These are phyloP conservation scores for Leucosporidium yakuticum DNA, from an alignment of 768 basidiomycete species.

Conservation along the genomic window DNA sequence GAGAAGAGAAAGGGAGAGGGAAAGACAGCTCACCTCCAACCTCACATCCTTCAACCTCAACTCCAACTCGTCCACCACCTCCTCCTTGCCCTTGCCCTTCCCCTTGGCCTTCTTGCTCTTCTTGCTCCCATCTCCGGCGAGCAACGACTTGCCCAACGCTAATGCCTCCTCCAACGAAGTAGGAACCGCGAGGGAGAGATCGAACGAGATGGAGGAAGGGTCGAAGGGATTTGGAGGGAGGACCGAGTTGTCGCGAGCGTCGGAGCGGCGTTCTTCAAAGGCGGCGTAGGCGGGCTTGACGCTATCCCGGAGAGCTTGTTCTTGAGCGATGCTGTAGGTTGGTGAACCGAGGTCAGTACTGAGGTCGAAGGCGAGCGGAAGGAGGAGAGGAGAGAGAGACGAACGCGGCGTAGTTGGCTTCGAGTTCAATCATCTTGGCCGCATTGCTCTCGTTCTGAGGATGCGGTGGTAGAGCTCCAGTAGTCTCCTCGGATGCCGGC, in stretches of 20 bases:
- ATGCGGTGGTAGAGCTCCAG: slow-evolving; percentile 19
- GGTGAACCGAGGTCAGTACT: neutral
- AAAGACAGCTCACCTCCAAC: neutral
- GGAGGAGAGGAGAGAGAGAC: neutral
- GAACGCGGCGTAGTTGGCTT: slow-evolving; percentile 17
- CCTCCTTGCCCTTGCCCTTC: neutral
- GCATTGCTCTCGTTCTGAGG: slow-evolving; percentile 28
- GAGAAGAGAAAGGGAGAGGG: neutral
- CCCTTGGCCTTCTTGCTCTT: slow-evolving; percentile 5
- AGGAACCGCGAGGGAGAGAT: neutral
- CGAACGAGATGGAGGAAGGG: neutral
- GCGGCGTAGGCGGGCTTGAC: neutral
- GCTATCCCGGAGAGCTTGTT: neutral
- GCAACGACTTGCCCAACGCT: neutral
- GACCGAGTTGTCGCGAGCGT: neutral
- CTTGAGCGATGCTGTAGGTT: neutral
- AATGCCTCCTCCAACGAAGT: neutral
- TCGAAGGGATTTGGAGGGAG: neutral
- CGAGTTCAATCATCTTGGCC: slow-evolving; percentile 15
- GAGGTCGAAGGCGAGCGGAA: neutral
- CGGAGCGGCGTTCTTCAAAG: neutral
- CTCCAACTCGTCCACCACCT: neutral
- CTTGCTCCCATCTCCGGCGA: neutral
- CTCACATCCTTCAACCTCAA: neutral
- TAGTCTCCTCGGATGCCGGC: slow-evolving; percentile 1